phyloP scores from a whole-genome alignment of 768 basidiomycete species.

The Leucosporidium yakuticum region DNA sequence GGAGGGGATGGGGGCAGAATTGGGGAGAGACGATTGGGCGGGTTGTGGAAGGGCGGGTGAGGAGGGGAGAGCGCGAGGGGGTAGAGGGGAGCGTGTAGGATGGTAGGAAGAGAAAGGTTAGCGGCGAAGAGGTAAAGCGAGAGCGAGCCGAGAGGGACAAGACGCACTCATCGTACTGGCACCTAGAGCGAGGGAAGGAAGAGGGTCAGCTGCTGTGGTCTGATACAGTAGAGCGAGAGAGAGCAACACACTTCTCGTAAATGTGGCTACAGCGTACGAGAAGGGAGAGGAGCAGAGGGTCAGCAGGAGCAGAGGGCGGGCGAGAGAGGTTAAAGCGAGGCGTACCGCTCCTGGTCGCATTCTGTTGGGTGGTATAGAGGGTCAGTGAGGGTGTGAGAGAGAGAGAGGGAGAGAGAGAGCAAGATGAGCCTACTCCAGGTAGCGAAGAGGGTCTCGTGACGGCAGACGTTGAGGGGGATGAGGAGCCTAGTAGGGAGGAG shows the following conservation, averaged over 20 bases:
- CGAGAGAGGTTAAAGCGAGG: not conserved
- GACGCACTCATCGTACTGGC: slow-evolving; percentile 40
- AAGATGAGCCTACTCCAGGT: slow-evolving; percentile 38
- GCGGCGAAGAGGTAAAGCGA: not conserved
- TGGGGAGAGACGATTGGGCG: not conserved
- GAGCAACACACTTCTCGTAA: slow-evolving; percentile 37
- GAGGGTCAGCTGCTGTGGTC: not conserved
- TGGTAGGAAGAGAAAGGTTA: no score
- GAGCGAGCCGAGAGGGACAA: not conserved
- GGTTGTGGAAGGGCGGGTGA: not conserved
- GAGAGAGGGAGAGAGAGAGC: not conserved
- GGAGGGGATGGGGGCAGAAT: not conserved
- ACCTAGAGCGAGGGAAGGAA: slow-evolving; percentile 15
- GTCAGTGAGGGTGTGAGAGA: not conserved
- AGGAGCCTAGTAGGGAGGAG: slow-evolving; percentile 16
- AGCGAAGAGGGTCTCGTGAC: slow-evolving; percentile 37
- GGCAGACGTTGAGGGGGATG: slow-evolving; percentile 39
- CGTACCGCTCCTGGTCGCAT: slow-evolving; percentile 39
- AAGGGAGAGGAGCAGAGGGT: not conserved
- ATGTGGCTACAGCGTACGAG: slow-evolving; percentile 26
- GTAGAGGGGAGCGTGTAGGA: not conserved
- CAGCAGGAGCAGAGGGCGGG: no score
- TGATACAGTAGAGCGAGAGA: not conserved
- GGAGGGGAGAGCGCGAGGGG: not conserved
- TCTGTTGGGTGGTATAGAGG: slow-evolving; percentile 6